Evolutionary conservation across 495 filamentous ascomycete genomes (phyloP), one percentile per base, ranked within the genome.

Genomic region (Lentithecium fluviatile): DNA sequence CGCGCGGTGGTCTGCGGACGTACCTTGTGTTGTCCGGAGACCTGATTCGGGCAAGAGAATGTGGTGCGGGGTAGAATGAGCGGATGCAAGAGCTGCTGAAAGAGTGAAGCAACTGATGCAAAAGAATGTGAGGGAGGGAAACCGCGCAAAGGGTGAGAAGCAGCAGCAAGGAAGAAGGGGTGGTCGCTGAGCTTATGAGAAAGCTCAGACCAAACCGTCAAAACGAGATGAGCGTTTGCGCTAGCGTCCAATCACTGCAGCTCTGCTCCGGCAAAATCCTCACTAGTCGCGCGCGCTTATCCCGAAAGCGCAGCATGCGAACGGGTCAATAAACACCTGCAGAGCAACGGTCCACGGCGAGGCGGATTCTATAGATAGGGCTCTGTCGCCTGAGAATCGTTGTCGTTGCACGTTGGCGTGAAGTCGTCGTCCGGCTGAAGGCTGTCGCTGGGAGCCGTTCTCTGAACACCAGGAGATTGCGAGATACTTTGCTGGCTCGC

Each of bases 41-140:
- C 19, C 13, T 21, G 23, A 13, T 15, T 34, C 20, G 15, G 21
- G 19, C 10, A 26, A 65, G 50, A 40, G 56, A 55, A 32, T 29
- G 63, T 37, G 52, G 17, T 38, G 51, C 47, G 25, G 46, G 26
- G 36, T 46, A n/a, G 55, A 75, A 71, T 70, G 82, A 85, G 76
- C 71, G 82, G 76, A 83, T 70, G 80, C 80, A 78, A 67, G 73
- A 73, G 75, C 80, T 82, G 83, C 84, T 87, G 75, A 91, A 90
- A 81, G 89, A 92, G 82, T 90, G 89, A 91, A 92, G 88, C 85
- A 82, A 86, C 81, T 75, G 78, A 71, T 67, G 48, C 49, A 37
- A 70, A 58, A 47, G 64, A 63, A 47, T 20, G 63, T 40, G 59
- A 49, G 59, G 59, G 21, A 32, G 51, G 50, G 10, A 20, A 47